phyloP scores from a whole-genome alignment of 805 yeast species.

The Wickerhamomyces rabaulensis region DNA sequence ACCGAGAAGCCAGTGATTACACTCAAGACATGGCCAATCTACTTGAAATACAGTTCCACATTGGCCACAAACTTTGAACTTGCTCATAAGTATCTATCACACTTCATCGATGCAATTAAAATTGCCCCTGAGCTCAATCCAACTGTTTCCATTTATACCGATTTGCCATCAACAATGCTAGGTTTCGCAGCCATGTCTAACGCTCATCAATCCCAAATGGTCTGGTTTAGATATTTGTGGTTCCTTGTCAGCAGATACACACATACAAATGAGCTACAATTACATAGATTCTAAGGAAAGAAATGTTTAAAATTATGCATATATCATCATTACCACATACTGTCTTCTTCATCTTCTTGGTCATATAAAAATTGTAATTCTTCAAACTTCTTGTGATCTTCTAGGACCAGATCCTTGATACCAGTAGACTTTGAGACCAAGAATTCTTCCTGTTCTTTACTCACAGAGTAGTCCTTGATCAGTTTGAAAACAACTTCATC shows the following conservation, averaged over 20 bases:
- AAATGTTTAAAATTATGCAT: neutral
- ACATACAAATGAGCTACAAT: conserved; percentile 62
- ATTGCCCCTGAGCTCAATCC: neutral
- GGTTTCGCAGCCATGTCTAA: conserved; percentile 68
- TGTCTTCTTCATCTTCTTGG: conserved; percentile 26
- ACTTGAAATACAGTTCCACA: conserved; percentile 45
- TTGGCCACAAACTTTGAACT: conserved; percentile 11
- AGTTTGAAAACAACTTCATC: conserved; percentile 1
- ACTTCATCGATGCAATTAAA: too few relatives aligned
- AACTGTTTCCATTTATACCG: conserved; percentile 30
- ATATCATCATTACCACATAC: conserved; percentile 22
- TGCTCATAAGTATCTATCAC: neutral
- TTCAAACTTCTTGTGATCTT: conserved; percentile 13
- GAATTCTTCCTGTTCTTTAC: neutral
- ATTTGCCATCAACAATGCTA: conserved; percentile 24
- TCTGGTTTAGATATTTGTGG: conserved; percentile 94
- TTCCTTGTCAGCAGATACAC: conserved; percentile 69
- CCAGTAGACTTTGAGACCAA: neutral
- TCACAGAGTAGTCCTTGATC: conserved; percentile 5
- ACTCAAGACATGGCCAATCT: conserved; percentile 28
- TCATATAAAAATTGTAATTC: conserved; percentile 24
- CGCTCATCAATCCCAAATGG: conserved; percentile 88
- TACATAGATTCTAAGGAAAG: neutral
- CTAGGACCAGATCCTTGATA: conserved; percentile 1
- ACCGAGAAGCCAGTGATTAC: conserved; percentile 17